Percentiles rank a stretch among this genome's conserved stretches.
Evolutionary conservation across 768 basidiomycete species (phyloP).

Genomic region (Boletus patriciae): DNA sequence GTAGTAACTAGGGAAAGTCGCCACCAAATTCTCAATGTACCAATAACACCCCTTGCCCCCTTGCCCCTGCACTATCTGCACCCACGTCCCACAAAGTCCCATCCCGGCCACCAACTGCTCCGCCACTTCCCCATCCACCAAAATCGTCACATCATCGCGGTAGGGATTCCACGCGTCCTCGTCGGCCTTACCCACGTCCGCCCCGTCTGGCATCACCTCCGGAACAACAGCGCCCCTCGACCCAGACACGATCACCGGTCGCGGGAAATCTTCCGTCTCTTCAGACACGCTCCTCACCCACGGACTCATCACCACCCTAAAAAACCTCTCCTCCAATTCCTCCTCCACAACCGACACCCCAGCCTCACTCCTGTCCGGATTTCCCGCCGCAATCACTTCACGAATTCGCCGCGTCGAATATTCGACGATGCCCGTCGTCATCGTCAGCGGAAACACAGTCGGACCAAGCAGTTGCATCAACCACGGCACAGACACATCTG

Average conservation of each 20-base stretch:
- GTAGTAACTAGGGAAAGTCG: conserved; percentile 53
- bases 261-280: conserved; percentile 36
- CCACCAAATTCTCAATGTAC: conserved; percentile 56
- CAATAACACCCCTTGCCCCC: conserved; percentile 39
- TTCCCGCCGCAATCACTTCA: conserved; percentile 41
- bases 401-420: conserved; percentile 59
- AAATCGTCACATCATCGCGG: conserved; percentile 29
- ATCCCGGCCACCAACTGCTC: conserved; percentile 27
- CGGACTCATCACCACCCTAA: conserved; percentile 50
- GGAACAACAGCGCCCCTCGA: conserved; percentile 24
- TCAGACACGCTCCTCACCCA: conserved; percentile 42
- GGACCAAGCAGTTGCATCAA: conserved; percentile 52
- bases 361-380: neutral
- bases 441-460: conserved; percentile 55
- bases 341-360: conserved; percentile 38
- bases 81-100: conserved; percentile 38
- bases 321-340: conserved; percentile 43
- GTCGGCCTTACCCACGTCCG: too few species aligned
- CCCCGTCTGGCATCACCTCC: conserved; percentile 3
- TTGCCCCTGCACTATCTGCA: conserved; percentile 28
- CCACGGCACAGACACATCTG: conserved; percentile 23
- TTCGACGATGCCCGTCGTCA: conserved; percentile 63
- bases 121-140: conserved; percentile 23
- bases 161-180: conserved; percentile 40
- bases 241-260: conserved; percentile 34